Base-by-base conservation (phyloP, 352 stramenopile species). In the Phytophthora crassamura region DNA sequence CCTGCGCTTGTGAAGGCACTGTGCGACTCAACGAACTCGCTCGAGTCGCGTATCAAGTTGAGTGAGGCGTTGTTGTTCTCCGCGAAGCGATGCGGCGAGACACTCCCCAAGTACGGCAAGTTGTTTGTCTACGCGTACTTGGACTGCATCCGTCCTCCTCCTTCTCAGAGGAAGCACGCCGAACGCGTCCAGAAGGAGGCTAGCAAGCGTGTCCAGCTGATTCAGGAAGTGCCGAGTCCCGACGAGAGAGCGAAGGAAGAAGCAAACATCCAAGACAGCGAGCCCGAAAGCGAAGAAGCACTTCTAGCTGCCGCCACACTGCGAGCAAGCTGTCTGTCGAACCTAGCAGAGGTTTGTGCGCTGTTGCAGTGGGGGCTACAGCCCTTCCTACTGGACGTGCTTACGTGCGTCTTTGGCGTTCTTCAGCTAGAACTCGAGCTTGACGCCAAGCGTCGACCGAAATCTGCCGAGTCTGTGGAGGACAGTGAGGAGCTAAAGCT, bases 241-340 rank as follows among this genome's bases (percentile, higher is more conserved):
- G 25, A 72, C 3, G 39, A 66, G 9, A 33, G 41, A 64, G 34
- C 36, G 16, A 32, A 9, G 34, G 43, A 20, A 42, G 18, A 61
- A 55, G 36, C 20, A 12, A 38, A 54, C 12, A 28, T 52, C 0
- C 11, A 47, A 15, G 34, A 54, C 25, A 63, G 42, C 8, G 54
- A 66, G n/a, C 63, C 41, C 8, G 48, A 64, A 20, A 60, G 12
- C 47, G 61, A 58, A 9, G 54, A 71, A 18, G 60, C 75, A 18
- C 59, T 69, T 7, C 56, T 93, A 20, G 75, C 67, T 6, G 67
- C 76, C 15, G 80, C 82, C 30, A 96, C 86, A 33, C 63, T 94
- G 30, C 84, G 88, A 9, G 86, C 88, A 18, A 96, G 88, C 47
- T 96, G 86, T 63, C 53, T 96, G 34, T 96, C 88, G n/a, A 96